A percentile compares a stretch with the other conserved stretches of the same genome.
Evolutionary conservation across 2,329 filamentous ascomycete genomes (phyloP).

Genomic region (Sphaceloma murrayae): DNA sequence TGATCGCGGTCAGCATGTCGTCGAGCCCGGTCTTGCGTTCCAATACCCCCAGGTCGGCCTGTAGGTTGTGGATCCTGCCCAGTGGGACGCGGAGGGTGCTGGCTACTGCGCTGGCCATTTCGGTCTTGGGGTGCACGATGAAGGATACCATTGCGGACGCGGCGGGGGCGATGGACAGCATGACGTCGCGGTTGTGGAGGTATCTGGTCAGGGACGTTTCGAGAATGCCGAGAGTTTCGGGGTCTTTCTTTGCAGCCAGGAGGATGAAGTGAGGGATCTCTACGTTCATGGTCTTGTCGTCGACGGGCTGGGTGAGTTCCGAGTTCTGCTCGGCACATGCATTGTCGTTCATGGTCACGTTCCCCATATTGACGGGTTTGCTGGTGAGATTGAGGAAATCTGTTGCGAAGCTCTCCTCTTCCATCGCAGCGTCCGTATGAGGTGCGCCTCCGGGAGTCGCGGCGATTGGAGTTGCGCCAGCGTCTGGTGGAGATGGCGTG

Average conservation of each 20-base stretch:
- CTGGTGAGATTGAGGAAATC: too few species aligned
- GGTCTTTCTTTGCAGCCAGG: background rate
- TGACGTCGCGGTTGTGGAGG: background rate
- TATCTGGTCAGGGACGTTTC: conserved; percentile 2
- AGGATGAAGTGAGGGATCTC: background rate
- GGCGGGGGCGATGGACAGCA: background rate
- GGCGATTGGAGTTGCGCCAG: background rate
- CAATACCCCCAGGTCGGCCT: conserved; percentile 1
- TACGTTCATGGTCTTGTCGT: background rate
- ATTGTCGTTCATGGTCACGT: too few species aligned
- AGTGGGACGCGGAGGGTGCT: background rate
- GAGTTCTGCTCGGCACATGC: too few species aligned
- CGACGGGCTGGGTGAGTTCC: too few species aligned
- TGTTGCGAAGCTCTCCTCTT: too few species aligned
- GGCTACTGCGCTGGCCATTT: background rate
- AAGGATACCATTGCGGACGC: background rate
- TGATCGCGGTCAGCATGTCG: background rate
- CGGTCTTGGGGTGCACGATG: background rate
- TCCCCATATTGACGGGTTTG: too few species aligned
- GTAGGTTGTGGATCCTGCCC: background rate
- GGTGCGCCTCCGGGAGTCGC: too few species aligned
- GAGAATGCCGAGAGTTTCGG: background rate
- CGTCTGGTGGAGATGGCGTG: background rate
- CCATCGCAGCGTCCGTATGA: too few species aligned
- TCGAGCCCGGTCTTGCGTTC: background rate